Evolutionary conservation across 225 moss, liverwort and hornwort genomes (phyloP), one percentile per base, ranked within the genome.

Genomic region (Rhytidiadelphus loreus): DNA sequence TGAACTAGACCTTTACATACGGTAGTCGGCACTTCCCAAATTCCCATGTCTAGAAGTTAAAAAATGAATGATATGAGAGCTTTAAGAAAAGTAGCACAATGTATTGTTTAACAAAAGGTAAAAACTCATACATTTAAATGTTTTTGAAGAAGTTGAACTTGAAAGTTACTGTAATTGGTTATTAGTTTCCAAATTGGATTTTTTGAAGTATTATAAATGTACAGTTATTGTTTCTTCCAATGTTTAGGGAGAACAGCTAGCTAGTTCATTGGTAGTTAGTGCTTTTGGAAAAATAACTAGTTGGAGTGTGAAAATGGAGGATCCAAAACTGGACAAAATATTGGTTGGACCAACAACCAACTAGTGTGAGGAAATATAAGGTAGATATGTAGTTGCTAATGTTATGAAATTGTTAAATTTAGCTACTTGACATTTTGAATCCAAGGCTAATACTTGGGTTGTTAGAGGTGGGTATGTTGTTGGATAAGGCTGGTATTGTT

Each of bases 221-320:
- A 71, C 15, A 7, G 5, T 44, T 10, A 72, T 72, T 16, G 44
- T 28, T 72, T 28, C 9, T 43, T 28, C 5, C 0, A 26, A 4
- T 71, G 43, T 26, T 71, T 1, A 0, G 3, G 8, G 43, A 43
- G 20, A n/a, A n/a, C 0, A 4, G 1, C 1, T 0, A 0, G 6
- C 37, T 37, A 6, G 66, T 37, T 66, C 37, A 66, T 12, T 66
- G 12, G 3, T 66, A 20, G 37, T 2, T 1, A 0, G 2, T 66
- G 37, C 22, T 7, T 66, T 37, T 7, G 2, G 22, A 0, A n/a
- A 66, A 22, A 22, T n/a, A 66, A 12, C 2, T 0, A 1, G 0
- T 71, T 71, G 15, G 16, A 70, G 5, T 71, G 17, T 28, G 17
- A 29, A 44, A 17, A 72, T 29, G 10, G 11, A 72, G 10, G 44